Percentiles rank a stretch among this genome's conserved stretches.
Conservation (phyloP, 2,329 filamentous ascomycete species). For the Hypoxylon sp. region DNA sequence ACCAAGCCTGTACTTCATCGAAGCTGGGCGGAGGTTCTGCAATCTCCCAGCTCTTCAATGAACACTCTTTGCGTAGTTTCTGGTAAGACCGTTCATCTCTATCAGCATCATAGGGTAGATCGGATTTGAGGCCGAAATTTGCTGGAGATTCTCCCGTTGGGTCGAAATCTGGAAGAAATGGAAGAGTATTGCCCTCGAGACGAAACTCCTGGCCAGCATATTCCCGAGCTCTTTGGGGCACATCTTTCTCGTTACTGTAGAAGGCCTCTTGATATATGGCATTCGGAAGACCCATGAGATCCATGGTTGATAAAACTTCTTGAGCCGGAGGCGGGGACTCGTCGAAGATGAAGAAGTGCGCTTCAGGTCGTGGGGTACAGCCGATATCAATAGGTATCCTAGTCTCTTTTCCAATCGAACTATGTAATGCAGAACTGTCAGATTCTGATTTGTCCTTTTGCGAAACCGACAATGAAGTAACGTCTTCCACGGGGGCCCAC, state of each 20-base stretch:
- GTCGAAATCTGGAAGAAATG: slow-evolving; percentile 83
- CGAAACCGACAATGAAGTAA: slow-evolving; percentile 12
- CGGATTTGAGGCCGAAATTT: slow-evolving; percentile 61
- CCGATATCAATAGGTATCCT: slow-evolving; percentile 37
- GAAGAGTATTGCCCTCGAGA: slow-evolving; percentile 76
- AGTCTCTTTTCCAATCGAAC: slow-evolving; percentile 17
- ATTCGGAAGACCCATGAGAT: slow-evolving; percentile 65
- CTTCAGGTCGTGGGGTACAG: slow-evolving; percentile 36
- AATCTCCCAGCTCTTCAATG: slow-evolving; percentile 79
- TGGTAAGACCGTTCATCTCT: slow-evolving; percentile 61
- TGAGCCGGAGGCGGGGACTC: slow-evolving; percentile 46
- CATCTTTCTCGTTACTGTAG: slow-evolving; percentile 84
- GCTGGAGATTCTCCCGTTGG: slow-evolving; percentile 64
- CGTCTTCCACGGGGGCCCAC: slow-evolving; percentile 18
- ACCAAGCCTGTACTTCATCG: slow-evolving; percentile 75
- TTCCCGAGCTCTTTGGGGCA: slow-evolving; percentile 78
- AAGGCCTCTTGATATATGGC: slow-evolving; percentile 85
- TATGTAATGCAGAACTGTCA: slow-evolving; percentile 29
- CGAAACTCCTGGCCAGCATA: slow-evolving; percentile 90
- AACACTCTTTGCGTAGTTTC: slow-evolving; percentile 65
- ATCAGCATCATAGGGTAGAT: slow-evolving; percentile 57
- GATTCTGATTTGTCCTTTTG: slow-evolving; percentile 30
- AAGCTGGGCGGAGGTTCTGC: slow-evolving; percentile 73
- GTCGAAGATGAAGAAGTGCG: slow-evolving; percentile 46
- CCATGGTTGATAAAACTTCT: slow-evolving; percentile 65